Conservation (phyloP, 1,139 yeast genomes). For the Protomyces lactucae-debilis region DNA sequence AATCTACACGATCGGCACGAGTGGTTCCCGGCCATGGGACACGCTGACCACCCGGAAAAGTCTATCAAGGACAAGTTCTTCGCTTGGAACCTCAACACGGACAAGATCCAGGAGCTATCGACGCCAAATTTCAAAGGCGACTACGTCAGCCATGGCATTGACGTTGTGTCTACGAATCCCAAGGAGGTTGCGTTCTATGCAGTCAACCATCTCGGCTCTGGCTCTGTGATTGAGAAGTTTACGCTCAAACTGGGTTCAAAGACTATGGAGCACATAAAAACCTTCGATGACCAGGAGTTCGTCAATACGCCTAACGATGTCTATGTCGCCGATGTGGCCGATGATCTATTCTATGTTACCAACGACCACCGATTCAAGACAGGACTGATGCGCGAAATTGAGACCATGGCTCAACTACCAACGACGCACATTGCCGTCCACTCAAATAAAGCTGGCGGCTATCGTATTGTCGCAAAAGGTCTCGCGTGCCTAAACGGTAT, state of each 20-base stretch:
- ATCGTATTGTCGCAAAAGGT: slow-evolving; percentile 6
- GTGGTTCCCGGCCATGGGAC: slow-evolving; percentile 24
- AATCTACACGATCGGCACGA: slow-evolving; percentile 14
- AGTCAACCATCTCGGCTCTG: slow-evolving; percentile 17
- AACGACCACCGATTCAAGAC: slow-evolving; percentile 19
- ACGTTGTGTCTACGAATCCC: slow-evolving; percentile 6
- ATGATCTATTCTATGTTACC: slow-evolving; percentile 21
- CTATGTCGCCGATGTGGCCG: slow-evolving; percentile 15
- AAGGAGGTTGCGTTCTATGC: slow-evolving; percentile 16
- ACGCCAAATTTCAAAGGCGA: not conserved
- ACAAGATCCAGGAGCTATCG: slow-evolving; percentile 2
- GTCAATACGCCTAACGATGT: slow-evolving; percentile 23
- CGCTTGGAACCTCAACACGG: slow-evolving; percentile 20
- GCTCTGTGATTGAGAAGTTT: slow-evolving; percentile 24
- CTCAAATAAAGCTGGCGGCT: slow-evolving; percentile 15
- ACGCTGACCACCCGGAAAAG: not conserved
- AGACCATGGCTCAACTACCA: slow-evolving; percentile 17
- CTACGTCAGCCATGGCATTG: slow-evolving; percentile 18
- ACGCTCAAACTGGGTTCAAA: slow-evolving; percentile 13
- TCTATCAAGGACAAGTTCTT: slow-evolving; percentile 18
- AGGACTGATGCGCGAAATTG: slow-evolving; percentile 7
- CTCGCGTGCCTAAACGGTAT: slow-evolving; percentile 15
- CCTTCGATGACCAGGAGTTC: slow-evolving; percentile 9
- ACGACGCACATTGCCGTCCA: slow-evolving; percentile 17
- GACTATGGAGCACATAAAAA: slow-evolving; percentile 6